A percentile compares a stretch with the other conserved stretches of the same genome.
These are phyloP conservation scores for Trichoderma hamatum DNA, from an alignment of 2,329 filamentous ascomycete species.

Conservation along the genomic window DNA sequence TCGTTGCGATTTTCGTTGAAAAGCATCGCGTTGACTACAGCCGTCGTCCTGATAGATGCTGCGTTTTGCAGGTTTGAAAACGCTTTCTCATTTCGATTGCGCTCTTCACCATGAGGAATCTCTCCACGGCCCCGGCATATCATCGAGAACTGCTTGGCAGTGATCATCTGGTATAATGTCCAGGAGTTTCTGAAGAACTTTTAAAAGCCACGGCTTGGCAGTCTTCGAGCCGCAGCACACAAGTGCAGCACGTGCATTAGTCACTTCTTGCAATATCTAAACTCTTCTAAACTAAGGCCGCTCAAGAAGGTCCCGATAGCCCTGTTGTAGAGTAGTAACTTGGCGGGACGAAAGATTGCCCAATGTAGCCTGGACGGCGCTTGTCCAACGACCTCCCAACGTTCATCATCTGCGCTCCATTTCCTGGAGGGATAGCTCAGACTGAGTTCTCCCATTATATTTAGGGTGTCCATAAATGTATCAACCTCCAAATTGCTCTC, in stretches of 20 bases:
- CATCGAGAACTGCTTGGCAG: constrained; percentile 28
- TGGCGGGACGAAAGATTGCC: too few relatives aligned
- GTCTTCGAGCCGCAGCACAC: neutral
- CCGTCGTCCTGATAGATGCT: too few relatives aligned
- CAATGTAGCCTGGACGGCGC: neutral
- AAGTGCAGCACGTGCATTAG: neutral
- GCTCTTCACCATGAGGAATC: constrained; percentile 24
- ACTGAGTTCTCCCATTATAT: neutral
- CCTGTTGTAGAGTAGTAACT: neutral
- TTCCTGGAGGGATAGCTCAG: neutral
- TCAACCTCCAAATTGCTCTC: neutral
- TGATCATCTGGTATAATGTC: neutral
- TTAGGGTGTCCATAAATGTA: neutral
- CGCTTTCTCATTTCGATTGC: too few relatives aligned
- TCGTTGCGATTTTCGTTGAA: too few relatives aligned
- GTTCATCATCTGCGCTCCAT: neutral
- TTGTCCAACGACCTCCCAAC: neutral
- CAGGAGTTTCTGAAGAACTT: neutral
- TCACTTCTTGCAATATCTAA: constrained; percentile 13
- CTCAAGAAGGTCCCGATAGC: neutral
- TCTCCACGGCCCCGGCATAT: constrained; percentile 21
- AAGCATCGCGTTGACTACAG: too few relatives aligned
- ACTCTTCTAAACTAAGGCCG: neutral
- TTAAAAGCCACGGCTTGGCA: neutral
- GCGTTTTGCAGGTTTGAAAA: too few relatives aligned